phyloP scores from a whole-genome alignment of 345 rosid genomes.

The Bruguiera parviflora region DNA sequence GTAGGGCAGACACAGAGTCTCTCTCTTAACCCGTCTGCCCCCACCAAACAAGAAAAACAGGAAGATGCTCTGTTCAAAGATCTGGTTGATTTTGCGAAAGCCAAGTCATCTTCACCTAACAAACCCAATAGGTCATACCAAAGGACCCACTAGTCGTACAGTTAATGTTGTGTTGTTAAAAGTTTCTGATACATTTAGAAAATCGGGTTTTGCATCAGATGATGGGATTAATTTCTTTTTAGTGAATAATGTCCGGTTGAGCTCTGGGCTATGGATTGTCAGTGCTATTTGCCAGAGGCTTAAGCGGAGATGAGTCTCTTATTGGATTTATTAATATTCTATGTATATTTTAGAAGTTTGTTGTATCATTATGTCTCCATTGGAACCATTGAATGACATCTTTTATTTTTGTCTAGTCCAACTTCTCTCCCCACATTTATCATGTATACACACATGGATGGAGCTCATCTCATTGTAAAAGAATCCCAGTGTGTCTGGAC shows the following conservation, averaged over 20 bases:
- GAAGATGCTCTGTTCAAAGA: conserved; percentile 92
- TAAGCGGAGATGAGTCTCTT: conserved; percentile 19
- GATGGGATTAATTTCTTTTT: conserved; percentile 20
- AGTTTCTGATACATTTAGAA: conserved; percentile 26
- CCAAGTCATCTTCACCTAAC: conserved; percentile 71
- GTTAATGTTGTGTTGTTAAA: conserved; percentile 28
- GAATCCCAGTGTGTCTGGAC: too few relatives aligned
- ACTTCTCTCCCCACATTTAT: not conserved
- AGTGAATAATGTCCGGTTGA: conserved; percentile 12
- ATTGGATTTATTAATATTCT: conserved; percentile 14
- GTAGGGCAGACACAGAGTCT: conserved; percentile 61
- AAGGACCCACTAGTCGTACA: conserved; percentile 24
- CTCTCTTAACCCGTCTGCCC: conserved; percentile 51
- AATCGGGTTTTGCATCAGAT: conserved; percentile 20
- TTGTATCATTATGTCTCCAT: conserved; percentile 19
- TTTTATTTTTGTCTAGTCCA: not conserved
- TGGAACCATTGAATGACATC: not conserved
- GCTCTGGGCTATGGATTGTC: conserved; percentile 23
- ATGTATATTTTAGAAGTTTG: conserved; percentile 14
- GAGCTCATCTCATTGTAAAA: too few relatives aligned
- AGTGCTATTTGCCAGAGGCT: conserved; percentile 16
- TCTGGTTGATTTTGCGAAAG: conserved; percentile 79
- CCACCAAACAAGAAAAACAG: conserved; percentile 56
- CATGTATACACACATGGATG: too few relatives aligned
- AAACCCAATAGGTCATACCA: conserved; percentile 70